A percentile compares a stretch with the other conserved stretches of the same genome.
These are phyloP conservation scores for Parachlorella kessleri DNA, from an alignment of 139 green algal genomes.

Conservation along the genomic window DNA sequence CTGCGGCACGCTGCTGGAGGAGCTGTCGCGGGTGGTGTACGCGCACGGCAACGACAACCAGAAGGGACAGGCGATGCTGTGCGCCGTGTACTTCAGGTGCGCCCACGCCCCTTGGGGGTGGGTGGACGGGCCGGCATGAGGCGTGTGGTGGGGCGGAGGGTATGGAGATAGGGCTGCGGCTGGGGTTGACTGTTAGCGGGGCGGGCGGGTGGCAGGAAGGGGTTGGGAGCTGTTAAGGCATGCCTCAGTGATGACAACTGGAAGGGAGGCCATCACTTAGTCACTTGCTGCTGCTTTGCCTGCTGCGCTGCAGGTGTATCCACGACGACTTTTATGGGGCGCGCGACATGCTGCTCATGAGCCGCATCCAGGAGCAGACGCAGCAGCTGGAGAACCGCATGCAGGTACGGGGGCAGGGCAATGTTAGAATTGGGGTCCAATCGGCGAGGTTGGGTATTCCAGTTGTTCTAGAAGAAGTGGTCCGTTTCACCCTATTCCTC, in stretches of 20 bases:
- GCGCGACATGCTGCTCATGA: slow-evolving; percentile 96
- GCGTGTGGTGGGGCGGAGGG: too few relatives aligned
- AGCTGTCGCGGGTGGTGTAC: slow-evolving; percentile 83
- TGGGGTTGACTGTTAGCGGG: too few relatives aligned
- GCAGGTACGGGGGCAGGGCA: slow-evolving; percentile 49
- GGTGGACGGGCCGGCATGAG: too few relatives aligned
- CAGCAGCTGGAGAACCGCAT: slow-evolving; percentile 63
- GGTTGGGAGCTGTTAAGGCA: too few relatives aligned
- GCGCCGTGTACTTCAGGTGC: slow-evolving; percentile 90
- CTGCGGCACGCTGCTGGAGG: slow-evolving; percentile 56
- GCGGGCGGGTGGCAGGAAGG: too few relatives aligned
- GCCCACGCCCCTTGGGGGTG: neutral
- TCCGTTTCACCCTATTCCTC: too few relatives aligned
- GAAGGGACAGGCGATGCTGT: slow-evolving; percentile 97
- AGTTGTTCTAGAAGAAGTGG: too few relatives aligned
- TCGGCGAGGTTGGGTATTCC: too few relatives aligned
- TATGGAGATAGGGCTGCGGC: too few relatives aligned
- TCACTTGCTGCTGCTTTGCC: neutral
- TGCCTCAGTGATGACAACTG: too few relatives aligned
- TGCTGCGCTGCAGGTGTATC: slow-evolving; percentile 52
- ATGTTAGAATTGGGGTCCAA: too few relatives aligned
- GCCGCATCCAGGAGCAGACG: slow-evolving; percentile 83
- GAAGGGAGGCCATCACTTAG: too few relatives aligned
- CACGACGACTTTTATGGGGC: slow-evolving; percentile 92
- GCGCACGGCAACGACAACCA: slow-evolving; percentile 92